phyloP scores from a whole-genome alignment of 2,329 filamentous ascomycete genomes.

The Delphinella strobiligena region DNA sequence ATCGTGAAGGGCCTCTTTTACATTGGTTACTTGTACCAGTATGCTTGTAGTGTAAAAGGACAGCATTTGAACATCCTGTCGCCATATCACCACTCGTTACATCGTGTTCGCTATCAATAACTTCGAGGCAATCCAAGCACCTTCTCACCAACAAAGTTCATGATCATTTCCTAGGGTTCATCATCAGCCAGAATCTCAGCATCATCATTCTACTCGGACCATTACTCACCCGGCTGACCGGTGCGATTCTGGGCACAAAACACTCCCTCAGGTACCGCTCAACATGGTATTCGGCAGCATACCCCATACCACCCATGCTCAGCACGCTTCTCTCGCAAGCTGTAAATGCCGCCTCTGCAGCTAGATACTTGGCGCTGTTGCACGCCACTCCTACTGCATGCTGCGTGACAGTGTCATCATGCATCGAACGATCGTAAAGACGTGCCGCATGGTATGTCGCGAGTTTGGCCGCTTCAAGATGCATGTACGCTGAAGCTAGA shows the following conservation, averaged over 20 bases:
- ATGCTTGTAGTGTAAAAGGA: no score
- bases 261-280: constrained; percentile 48
- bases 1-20: no score
- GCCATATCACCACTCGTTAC: no score
- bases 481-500: constrained; percentile 52
- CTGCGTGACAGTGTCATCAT: constrained; percentile 26
- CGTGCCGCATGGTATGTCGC: constrained; percentile 49
- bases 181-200: constrained; percentile 41
- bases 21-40: no score
- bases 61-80: no score
- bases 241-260: constrained; percentile 47
- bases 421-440: constrained; percentile 41
- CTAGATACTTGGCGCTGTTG: constrained; percentile 47
- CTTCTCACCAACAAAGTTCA: constrained; percentile 61
- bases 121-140: constrained; percentile 55
- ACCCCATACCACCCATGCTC: constrained; percentile 50
- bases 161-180: constrained; percentile 52
- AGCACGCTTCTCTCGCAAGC: constrained; percentile 49
- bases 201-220: constrained; percentile 5
- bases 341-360: constrained; percentile 48
- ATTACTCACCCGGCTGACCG: constrained; percentile 37
- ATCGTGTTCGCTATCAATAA: no score
- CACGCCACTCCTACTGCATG: constrained; percentile 41
- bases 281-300: constrained; percentile 51
- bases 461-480: constrained; percentile 48